phyloP scores from a whole-genome alignment of 2,329 filamentous ascomycete genomes.

The Parasarocladium wereldwijsianum region DNA sequence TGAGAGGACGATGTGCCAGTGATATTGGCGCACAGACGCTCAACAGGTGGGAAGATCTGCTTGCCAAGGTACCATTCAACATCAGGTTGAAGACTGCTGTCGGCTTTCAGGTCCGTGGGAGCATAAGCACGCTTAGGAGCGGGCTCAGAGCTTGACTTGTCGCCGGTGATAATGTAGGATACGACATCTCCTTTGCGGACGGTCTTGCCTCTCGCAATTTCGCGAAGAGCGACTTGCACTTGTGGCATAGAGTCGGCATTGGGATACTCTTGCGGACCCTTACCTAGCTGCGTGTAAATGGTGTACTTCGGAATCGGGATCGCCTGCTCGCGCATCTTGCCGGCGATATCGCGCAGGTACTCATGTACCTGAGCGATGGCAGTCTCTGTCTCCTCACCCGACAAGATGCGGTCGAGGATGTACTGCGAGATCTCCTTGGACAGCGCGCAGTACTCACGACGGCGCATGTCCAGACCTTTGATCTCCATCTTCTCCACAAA shows the following conservation, averaged over 20 bases:
- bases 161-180: constrained; percentile 80
- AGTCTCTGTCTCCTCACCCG: constrained; percentile 79
- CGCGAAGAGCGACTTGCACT: constrained; percentile 84
- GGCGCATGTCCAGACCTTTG: constrained; percentile 95
- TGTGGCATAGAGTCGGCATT: constrained; percentile 93
- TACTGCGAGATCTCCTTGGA: constrained; percentile 89
- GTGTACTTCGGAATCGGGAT: constrained; percentile 80
- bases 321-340: constrained; percentile 69
- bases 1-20: constrained; percentile 79
- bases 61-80: constrained; percentile 98
- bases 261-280: constrained; percentile 83
- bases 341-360: constrained; percentile 71
- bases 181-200: constrained; percentile 93
- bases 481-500: constrained; percentile 92
- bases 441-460: constrained; percentile 88
- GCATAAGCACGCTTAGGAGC: constrained; percentile 83
- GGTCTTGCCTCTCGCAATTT: constrained; percentile 72
- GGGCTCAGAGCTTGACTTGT: constrained; percentile 49
- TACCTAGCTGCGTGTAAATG: constrained; percentile 95
- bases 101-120: constrained; percentile 67
- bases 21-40: constrained; percentile 94
- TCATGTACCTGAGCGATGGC: constrained; percentile 87
- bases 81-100: constrained; percentile 65
- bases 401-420: constrained; percentile 87
- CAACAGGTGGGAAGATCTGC: constrained; percentile 94